Conservation (phyloP, 1,284 basidiomycete species). For the Marasmius oreades region DNA sequence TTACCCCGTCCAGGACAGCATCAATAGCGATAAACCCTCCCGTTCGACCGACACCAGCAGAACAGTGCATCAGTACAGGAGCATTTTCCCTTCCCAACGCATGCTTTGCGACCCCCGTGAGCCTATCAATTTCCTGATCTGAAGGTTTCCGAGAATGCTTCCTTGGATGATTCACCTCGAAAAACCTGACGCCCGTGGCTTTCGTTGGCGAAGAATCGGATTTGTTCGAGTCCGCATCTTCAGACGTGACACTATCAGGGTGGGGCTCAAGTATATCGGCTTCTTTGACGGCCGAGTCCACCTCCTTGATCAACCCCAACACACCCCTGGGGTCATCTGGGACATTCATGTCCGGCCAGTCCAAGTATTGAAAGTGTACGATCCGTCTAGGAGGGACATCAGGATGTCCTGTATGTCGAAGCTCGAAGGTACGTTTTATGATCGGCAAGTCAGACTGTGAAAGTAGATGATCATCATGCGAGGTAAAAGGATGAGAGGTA, state of each 20-base stretch:
- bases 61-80: conserved; percentile 77
- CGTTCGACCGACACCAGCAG: conserved; percentile 89
- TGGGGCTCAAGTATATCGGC: conserved; percentile 23
- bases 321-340: conserved; percentile 78
- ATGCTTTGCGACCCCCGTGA: conserved; percentile 48
- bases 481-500: neutral
- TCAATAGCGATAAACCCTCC: conserved; percentile 91
- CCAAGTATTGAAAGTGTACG: conserved; percentile 84
- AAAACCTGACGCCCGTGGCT: neutral
- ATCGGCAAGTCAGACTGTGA: conserved; percentile 27
- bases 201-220: neutral
- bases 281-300: conserved; percentile 47
- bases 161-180: neutral
- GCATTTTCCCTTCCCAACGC: conserved; percentile 38
- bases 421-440: conserved; percentile 69
- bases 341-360: conserved; percentile 94
- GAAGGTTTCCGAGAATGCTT: neutral
- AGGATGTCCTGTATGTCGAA: conserved; percentile 61
- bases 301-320: conserved; percentile 65
- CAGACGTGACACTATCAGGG: neutral
- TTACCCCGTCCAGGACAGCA: conserved; percentile 77
- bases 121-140: conserved; percentile 32
- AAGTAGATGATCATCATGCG: neutral
- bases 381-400: conserved; percentile 55
- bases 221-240: neutral